These are phyloP conservation scores for Termitomyces sp. DNA, from an alignment of 768 basidiomycete species.

Conservation along the genomic window DNA sequence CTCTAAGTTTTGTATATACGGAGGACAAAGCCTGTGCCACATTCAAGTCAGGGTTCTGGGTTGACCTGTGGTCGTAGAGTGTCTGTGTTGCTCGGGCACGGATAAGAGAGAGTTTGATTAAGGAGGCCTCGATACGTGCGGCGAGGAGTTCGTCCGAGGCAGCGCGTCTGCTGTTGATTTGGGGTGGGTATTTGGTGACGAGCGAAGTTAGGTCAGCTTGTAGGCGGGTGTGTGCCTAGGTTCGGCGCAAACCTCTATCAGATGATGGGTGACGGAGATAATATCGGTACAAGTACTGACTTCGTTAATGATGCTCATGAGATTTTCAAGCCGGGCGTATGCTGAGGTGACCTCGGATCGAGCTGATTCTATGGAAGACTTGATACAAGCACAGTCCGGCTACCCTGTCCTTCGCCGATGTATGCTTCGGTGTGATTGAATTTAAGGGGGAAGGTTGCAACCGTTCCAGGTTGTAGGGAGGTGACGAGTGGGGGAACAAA, in stretches of 20 bases:
- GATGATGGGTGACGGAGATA: neutral
- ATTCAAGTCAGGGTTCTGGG: constrained; percentile 18
- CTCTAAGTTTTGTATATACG: constrained; percentile 31
- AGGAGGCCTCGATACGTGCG: constrained; percentile 43
- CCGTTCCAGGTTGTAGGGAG: constrained; percentile 65
- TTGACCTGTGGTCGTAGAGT: constrained; percentile 36
- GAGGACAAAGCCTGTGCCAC: constrained; percentile 34
- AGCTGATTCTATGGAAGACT: constrained; percentile 5
- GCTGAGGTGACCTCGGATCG: constrained; percentile 8
- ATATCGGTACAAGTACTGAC: constrained; percentile 1
- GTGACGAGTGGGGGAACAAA: constrained; percentile 73
- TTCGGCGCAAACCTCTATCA: neutral
- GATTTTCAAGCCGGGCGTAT: constrained; percentile 9
- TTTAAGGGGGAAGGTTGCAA: constrained; percentile 88
- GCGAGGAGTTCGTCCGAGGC: constrained; percentile 41
- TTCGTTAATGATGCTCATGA: constrained; percentile 10
- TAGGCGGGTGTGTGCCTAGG: constrained; percentile 32
- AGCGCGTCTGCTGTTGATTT: constrained; percentile 25
- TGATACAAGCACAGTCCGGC: constrained; percentile 75
- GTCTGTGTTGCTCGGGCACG: constrained; percentile 36
- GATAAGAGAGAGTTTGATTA: constrained; percentile 49
- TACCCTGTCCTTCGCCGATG: constrained; percentile 64
- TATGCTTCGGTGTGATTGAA: constrained; percentile 87
- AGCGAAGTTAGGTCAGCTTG: constrained; percentile 27
- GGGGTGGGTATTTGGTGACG: constrained; percentile 27